Evolutionary conservation across 179 eudicot genomes (phyloP).

Genomic region (Amaranthus tricolor): DNA sequence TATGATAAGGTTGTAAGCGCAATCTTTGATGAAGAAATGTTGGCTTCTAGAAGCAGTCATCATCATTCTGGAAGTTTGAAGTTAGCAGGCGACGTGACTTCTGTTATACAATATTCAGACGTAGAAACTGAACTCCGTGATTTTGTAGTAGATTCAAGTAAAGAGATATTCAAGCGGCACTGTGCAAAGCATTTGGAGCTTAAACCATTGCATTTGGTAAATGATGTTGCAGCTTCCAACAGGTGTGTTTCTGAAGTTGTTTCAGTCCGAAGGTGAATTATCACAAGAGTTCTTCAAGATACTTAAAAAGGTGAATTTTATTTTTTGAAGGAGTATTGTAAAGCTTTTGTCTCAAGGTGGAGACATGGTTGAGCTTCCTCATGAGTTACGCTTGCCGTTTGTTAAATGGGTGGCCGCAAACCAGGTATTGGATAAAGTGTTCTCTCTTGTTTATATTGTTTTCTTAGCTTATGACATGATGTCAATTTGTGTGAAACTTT

Average conservation of each 20-base stretch:
- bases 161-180: slow-evolving; percentile 65
- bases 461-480: neutral
- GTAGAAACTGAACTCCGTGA: slow-evolving; percentile 69
- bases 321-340: slow-evolving; percentile 56
- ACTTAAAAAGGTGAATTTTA: slow-evolving; percentile 15
- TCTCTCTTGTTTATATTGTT: neutral
- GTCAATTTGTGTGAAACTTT: neutral
- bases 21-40: slow-evolving; percentile 67
- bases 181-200: slow-evolving; percentile 87
- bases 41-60: slow-evolving; percentile 47
- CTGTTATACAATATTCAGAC: slow-evolving; percentile 54
- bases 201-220: slow-evolving; percentile 60
- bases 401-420: slow-evolving; percentile 67
- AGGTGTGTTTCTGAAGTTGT: slow-evolving; percentile 44
- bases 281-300: slow-evolving; percentile 9
- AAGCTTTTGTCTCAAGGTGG: slow-evolving; percentile 88
- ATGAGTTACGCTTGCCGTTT: slow-evolving; percentile 82
- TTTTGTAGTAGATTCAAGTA: slow-evolving; percentile 52
- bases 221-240: slow-evolving; percentile 42
- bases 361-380: slow-evolving; percentile 84
- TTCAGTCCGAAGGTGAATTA: slow-evolving; percentile 11
- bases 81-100: slow-evolving; percentile 44
- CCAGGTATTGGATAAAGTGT: slow-evolving; percentile 52
- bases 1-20: slow-evolving; percentile 87
- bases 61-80: slow-evolving; percentile 48